phyloP scores from a whole-genome alignment of 176 grass and related monocot genomes.

The Thinopyrum elongatum region DNA sequence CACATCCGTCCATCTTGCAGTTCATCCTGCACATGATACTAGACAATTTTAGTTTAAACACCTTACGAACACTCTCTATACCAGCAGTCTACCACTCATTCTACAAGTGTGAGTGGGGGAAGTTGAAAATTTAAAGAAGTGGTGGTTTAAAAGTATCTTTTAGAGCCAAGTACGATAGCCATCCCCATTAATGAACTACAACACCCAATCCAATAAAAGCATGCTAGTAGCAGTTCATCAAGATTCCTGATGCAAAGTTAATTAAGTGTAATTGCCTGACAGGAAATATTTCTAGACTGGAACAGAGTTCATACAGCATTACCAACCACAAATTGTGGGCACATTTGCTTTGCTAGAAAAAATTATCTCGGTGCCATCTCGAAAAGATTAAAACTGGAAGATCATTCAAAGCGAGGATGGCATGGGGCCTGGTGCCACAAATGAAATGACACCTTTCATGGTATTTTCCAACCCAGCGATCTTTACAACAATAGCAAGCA shows the following conservation, averaged over 20 bases:
- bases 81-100: background rate
- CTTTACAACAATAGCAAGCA: no score
- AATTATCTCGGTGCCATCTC: fast-evolving
- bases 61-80: background rate
- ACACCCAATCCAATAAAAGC: background rate
- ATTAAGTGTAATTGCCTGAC: background rate
- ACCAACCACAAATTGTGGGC: background rate
- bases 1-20: slow-evolving; percentile 44
- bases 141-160: background rate
- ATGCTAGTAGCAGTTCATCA: background rate
- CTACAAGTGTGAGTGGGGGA: background rate
- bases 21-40: background rate
- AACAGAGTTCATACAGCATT: background rate
- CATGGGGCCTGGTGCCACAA: no score
- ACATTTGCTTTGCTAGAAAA: no score
- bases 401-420: no score
- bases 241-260: background rate
- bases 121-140: background rate
- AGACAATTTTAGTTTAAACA: background rate
- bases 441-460: no score
- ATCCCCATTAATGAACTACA: background rate
- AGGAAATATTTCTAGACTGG: background rate
- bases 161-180: background rate
- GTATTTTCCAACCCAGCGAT: no score
- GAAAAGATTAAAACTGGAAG: no score